Conservation (phyloP, 495 filamentous ascomycete genomes). For the Daldinia childiae region DNA sequence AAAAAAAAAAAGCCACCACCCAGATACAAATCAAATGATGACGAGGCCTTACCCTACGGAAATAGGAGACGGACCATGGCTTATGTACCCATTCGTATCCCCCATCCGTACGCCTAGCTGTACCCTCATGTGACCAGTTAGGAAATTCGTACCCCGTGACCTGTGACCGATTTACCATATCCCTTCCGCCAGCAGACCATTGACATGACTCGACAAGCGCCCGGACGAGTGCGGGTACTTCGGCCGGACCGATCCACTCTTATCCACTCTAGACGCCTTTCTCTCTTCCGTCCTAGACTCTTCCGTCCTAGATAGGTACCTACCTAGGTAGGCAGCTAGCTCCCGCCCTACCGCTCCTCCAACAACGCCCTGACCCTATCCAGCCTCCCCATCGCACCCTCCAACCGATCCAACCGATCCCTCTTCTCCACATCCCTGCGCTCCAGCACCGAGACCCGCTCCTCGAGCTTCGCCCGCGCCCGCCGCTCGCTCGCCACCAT, state of each 20-base stretch:
- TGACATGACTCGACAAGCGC: conserved; percentile 13
- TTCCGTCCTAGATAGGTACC: neutral
- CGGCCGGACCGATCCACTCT: neutral
- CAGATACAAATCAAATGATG: conserved; percentile 10
- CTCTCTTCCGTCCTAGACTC: neutral
- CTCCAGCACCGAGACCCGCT: conserved; percentile 75
- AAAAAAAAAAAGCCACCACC: neutral
- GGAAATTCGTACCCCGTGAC: conserved; percentile 22
- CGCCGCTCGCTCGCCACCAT: conserved; percentile 94
- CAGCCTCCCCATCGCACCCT: conserved; percentile 81
- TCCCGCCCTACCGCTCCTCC: conserved; percentile 16
- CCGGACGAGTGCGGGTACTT: neutral
- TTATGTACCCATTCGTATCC: neutral
- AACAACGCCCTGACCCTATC: conserved; percentile 74
- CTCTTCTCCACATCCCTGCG: conserved; percentile 75
- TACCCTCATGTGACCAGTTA: conserved; percentile 12
- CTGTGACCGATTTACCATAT: conserved; percentile 15
- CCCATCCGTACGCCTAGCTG: too few species aligned
- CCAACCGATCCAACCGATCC: conserved; percentile 74
- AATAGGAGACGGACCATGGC: neutral
- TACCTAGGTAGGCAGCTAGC: too few species aligned
- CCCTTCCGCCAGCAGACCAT: neutral
- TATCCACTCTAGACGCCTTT: neutral
- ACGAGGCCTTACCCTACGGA: neutral
- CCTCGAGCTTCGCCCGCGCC: conserved; percentile 80